Base-by-base conservation (phyloP, 306 rosid species). In the Mimosa bimucronata region DNA sequence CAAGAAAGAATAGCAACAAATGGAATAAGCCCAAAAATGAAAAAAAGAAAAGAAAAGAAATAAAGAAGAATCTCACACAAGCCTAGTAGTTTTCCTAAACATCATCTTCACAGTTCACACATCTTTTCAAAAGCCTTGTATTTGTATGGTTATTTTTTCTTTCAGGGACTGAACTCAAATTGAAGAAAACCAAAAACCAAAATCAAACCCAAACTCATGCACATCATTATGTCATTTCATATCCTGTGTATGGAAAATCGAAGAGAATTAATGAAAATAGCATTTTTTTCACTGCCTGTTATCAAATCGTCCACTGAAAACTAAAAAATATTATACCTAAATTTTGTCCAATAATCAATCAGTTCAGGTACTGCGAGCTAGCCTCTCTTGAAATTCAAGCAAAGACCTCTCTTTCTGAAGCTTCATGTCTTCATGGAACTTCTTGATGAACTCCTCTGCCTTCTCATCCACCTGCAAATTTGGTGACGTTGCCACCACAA, bases 361-460 rank as follows among this genome's bases (percentile, higher is more conserved):
- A 34, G 11, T 37, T 68, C 55, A 86, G n/a, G 86, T 2, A 48
- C 88, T 26, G 13, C 88, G 81, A 28, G 84, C 86, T 46, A 79
- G 82, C 86, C 61, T 82, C 80, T 86, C 86, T 42, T 86, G 88
- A 5, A 79, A 82, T 77, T 82, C 86, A 45, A 79, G 82, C 82
- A 86, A 11, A 16, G 88, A 86, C 62, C 75, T 86, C 77, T 86
- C 88, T 58, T 86, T 86, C 73, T 86, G 88, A 76, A 86, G 79
- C 82, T 78, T 86, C 37, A 86, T 86, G 77, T 86, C 88, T 66
- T 86, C 77, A 38, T 25, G 82, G 83, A 85, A 74, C 74, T 78
- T 85, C 41, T 25, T 42, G 44, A 85, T 85, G 67, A 85, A 85
- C 42, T 81, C 88, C 19, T 85, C 88, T 26, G 88, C 88, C 21